Evolutionary conservation across 441 rosid species (phyloP), one percentile per base, ranked within the genome.

Genomic region (Viola pubescens): DNA sequence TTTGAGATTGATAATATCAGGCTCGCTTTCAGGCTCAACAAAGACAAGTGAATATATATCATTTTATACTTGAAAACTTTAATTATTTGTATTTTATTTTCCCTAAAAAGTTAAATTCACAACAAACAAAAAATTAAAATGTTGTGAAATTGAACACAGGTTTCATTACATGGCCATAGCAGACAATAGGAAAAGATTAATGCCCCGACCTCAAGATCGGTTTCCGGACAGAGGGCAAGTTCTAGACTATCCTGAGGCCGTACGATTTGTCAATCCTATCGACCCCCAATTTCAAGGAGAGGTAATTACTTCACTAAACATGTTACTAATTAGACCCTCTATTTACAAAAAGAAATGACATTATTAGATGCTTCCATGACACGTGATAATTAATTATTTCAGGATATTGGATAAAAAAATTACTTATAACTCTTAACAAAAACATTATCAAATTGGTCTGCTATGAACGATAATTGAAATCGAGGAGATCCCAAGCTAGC

Each of bases 201-300:
- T 91, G 98, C 97, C 95, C 94, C 0, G 97, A 91, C 0, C 19
- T 16, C 19, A 16, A 16, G 97, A 91, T 72, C 77, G 94, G 47
- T 6, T 6, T 1, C 79, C 82, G 5, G 75, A 73, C 53, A 80
- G 95, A 76, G 83, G 95, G 48, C 74, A 72, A 57, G 56, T 84
- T 0, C 74, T 91, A 4, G 91, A 79, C 14, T 72, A 51, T 53
- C 98, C 91, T 0, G 98, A 91, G 75, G 98, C 98, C 1, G 97
- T 89, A 50, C 68, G 77, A 45, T 84, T 91, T 12, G 80, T 81
- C 62, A 64, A 85, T 47, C 98, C 98, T 5, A 70, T 89, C 0
- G 94, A 89, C 65, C 79, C 84, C 2, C 85, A 89, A 66, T 84
- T 89, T 67, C 69, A 73, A 65, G 98, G 97, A 65, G 98, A 91